Evolutionary conservation across 1,284 basidiomycete genomes (phyloP), one percentile per base, ranked within the genome.

Genomic region (Irpex sp.): DNA sequence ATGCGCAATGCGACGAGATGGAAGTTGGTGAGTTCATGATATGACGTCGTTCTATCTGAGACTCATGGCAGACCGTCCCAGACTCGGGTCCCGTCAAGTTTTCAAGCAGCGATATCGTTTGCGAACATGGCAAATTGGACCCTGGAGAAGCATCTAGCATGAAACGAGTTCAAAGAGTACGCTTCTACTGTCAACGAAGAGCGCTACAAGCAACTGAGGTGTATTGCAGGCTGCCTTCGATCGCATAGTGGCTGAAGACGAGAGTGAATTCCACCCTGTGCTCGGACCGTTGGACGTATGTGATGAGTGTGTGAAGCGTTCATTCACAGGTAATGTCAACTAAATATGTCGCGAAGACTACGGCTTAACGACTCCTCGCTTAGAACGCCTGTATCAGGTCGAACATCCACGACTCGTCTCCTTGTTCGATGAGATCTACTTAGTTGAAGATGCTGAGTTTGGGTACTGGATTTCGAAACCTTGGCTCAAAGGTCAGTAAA

Each of bases 381-480:
- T 65, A 93, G 92, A 90, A 69, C 82, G 81, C 63, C 72, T 88
- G 26, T 93, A 93, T 73, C 79, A 82, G 63, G 75, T 82, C 8
- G 78, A 87, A 66, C 92, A 93, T 73, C 85, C 87, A 35, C 79
- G 76, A 60, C 69, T 81, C 13, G 85, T 89, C 0, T 72, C 75
- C n/a, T 74, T 78, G 57, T 87, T 92, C 63, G 84, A 89, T 55
- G 76, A 80, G 4, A 70, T 85, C 4, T 77, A 78, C 57, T 75
- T 79, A 39, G 72, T 78, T 4, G 76, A 76, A 19, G 77, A 78
- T 17, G 79, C 80, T 58, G 75, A 76, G 35, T 66, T 70, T n/a
- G 83, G 83, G 9, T 87, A 80, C 70, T 92, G 88, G 87, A 84
- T 93, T 68, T 93, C 92, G 1, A 91, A 88, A 69, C 71, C 75